Evolutionary conservation across 2,329 filamentous ascomycete genomes (phyloP).

Genomic region (Coniella vitis): DNA sequence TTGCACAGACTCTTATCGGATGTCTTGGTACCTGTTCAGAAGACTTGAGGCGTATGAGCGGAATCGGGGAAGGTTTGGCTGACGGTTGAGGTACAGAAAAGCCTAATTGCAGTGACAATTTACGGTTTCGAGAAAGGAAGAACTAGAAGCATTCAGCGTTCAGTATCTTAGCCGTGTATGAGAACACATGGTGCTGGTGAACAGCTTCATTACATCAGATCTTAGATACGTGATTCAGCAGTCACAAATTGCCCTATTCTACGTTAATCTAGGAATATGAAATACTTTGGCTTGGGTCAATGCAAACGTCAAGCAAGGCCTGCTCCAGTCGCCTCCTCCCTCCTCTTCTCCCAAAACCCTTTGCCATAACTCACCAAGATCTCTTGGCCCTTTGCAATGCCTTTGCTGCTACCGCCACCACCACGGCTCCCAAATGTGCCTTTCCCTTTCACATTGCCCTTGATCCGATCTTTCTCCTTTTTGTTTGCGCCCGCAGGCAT

Average conservation of each 20-base stretch:
- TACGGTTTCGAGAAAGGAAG: too few relatives aligned
- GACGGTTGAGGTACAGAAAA: not conserved
- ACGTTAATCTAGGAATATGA: too few relatives aligned
- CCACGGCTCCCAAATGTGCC: too few relatives aligned
- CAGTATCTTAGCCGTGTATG: too few relatives aligned
- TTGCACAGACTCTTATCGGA: slow-evolving; percentile 8
- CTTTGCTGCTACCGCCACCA: not conserved
- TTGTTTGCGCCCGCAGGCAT: slow-evolving; percentile 30
- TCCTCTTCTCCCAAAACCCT: slow-evolving; percentile 55
- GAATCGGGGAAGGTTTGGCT: not conserved
- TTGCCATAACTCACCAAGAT: slow-evolving; percentile 62
- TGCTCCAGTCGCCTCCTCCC: slow-evolving; percentile 23
- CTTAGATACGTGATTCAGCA: too few relatives aligned
- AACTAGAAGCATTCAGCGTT: too few relatives aligned
- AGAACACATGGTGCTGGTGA: too few relatives aligned
- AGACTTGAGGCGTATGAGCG: not conserved
- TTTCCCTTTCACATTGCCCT: slow-evolving; percentile 53
- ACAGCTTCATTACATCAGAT: too few relatives aligned
- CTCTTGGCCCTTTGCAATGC: slow-evolving; percentile 54
- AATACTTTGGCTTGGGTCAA: too few relatives aligned
- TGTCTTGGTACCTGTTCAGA: not conserved
- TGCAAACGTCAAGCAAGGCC: too few relatives aligned
- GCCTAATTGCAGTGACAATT: too few relatives aligned
- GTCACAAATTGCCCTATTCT: too few relatives aligned
- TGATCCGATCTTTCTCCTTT: slow-evolving; percentile 24